Percentiles rank a stretch among this genome's conserved stretches.
These are phyloP conservation scores for Aspergillus steynii DNA, from an alignment of 495 filamentous ascomycete species.

Conservation along the genomic window DNA sequence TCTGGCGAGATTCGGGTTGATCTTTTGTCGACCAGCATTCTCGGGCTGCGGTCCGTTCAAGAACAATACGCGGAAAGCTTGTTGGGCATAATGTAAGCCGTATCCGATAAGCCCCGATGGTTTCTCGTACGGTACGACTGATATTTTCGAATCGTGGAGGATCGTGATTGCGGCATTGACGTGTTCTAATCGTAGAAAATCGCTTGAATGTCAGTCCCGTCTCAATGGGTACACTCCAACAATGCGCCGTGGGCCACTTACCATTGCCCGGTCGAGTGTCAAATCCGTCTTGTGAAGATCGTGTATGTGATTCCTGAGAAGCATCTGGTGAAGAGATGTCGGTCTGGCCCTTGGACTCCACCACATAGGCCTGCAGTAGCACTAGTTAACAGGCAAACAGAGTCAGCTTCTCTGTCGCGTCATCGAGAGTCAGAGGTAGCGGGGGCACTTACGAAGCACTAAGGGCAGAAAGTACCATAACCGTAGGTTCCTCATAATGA, in stretches of 20 bases:
- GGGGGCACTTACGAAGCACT: conserved; percentile 40
- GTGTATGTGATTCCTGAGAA: conserved; percentile 18
- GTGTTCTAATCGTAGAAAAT: conserved; percentile 26
- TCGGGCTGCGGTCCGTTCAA: conserved; percentile 46
- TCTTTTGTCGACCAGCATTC: conserved; percentile 23
- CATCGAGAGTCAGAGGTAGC: conserved; percentile 4
- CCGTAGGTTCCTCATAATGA: conserved; percentile 44
- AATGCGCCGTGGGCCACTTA: conserved; percentile 18
- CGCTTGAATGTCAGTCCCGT: not conserved
- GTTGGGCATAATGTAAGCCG: conserved; percentile 48
- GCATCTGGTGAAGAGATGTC: conserved; percentile 18
- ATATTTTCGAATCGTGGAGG: conserved; percentile 35
- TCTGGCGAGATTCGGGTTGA: conserved; percentile 32
- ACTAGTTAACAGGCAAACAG: conserved; percentile 25
- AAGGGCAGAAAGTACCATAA: conserved; percentile 38
- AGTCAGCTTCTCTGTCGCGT: conserved; percentile 26
- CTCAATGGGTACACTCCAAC: not conserved
- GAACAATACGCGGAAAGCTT: conserved; percentile 50
- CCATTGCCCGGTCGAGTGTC: conserved; percentile 31
- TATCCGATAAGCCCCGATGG: conserved; percentile 47
- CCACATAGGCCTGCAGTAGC: conserved; percentile 37
- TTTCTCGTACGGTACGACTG: conserved; percentile 32
- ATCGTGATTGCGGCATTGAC: conserved; percentile 37
- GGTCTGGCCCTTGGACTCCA: conserved; percentile 24
- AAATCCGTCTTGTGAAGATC: conserved; percentile 17